Conservation (phyloP, 2,329 filamentous ascomycete genomes). For the Ophiognomonia clavigignenti-juglandacearum region DNA sequence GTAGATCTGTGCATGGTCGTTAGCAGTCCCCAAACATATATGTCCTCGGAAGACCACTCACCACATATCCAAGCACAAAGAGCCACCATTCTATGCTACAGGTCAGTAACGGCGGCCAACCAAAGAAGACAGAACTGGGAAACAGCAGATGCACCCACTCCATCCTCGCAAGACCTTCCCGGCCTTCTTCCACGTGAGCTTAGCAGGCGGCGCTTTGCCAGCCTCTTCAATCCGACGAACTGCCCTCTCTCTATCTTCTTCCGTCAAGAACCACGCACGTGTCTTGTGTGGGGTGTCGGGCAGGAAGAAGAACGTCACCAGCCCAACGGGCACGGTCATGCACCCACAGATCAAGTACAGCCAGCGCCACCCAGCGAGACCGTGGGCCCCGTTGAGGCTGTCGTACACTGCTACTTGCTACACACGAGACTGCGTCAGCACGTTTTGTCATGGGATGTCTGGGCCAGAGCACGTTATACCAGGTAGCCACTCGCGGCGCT, state of each 20-base stretch:
- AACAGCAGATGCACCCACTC: constrained; percentile 4
- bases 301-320: constrained; percentile 23
- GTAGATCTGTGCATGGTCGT: constrained; percentile 17
- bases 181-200: constrained; percentile 20
- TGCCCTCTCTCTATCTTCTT: constrained; percentile 21
- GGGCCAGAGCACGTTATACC: neutral
- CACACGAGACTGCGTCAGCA: neutral
- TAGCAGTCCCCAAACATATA: neutral
- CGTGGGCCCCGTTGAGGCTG: constrained; percentile 24
- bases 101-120: neutral
- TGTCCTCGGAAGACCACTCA: constrained; percentile 15
- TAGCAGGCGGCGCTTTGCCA: constrained; percentile 23
- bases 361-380: constrained; percentile 29
- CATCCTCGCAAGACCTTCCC: constrained; percentile 22
- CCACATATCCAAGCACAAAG: constrained; percentile 24
- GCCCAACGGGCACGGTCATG: constrained; percentile 25
- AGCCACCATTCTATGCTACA: constrained; percentile 21
- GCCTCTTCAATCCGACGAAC: constrained; percentile 19
- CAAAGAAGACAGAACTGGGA: neutral
- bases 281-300: constrained; percentile 25
- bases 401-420: constrained; percentile 24
- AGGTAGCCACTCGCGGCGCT: constrained; percentile 25
- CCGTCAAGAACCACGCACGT: constrained; percentile 22
- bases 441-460: neutral
- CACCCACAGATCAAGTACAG: constrained; percentile 25